Conservation (phyloP, 2,329 filamentous ascomycete species). For the Blastomyces parvus region DNA sequence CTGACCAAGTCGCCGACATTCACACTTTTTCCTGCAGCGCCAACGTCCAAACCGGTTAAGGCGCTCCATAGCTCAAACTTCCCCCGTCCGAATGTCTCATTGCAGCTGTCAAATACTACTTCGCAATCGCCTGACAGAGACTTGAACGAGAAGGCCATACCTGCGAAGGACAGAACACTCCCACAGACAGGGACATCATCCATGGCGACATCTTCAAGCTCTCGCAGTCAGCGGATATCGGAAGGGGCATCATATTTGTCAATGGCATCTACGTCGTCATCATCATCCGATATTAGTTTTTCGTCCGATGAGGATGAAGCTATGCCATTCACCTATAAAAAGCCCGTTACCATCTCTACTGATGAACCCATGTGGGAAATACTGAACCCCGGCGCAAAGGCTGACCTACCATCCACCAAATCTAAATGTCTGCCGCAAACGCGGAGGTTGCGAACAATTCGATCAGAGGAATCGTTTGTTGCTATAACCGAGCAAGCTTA, state of each 20-base stretch:
- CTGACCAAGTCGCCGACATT: constrained; percentile 30
- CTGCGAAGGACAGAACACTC: not conserved
- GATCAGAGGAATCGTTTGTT: constrained; percentile 1
- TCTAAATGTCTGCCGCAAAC: not conserved
- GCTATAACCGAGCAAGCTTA: not conserved
- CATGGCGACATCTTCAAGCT: constrained; percentile 4
- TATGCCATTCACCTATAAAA: constrained; percentile 10
- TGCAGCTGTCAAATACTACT: constrained; percentile 21
- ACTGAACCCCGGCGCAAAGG: constrained; percentile 10
- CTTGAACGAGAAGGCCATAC: not conserved
- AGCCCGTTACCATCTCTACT: constrained; percentile 6
- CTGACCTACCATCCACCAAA: not conserved
- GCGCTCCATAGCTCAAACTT: constrained; percentile 12
- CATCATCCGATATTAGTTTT: constrained; percentile 4
- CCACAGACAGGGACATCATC: not conserved
- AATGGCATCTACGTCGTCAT: constrained; percentile 8
- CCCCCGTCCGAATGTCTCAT: constrained; percentile 22
- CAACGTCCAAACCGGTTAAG: constrained; percentile 25
- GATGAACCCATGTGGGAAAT: constrained; percentile 16
- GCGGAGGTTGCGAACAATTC: not conserved
- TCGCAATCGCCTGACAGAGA: constrained; percentile 9
- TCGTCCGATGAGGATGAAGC: constrained; percentile 10
- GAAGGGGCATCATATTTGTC: constrained; percentile 9
- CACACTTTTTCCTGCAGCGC: constrained; percentile 30
- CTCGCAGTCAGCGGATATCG: constrained; percentile 4